Evolutionary conservation across 257 asterid species (phyloP).

Genomic region (Gentiana dahurica): DNA sequence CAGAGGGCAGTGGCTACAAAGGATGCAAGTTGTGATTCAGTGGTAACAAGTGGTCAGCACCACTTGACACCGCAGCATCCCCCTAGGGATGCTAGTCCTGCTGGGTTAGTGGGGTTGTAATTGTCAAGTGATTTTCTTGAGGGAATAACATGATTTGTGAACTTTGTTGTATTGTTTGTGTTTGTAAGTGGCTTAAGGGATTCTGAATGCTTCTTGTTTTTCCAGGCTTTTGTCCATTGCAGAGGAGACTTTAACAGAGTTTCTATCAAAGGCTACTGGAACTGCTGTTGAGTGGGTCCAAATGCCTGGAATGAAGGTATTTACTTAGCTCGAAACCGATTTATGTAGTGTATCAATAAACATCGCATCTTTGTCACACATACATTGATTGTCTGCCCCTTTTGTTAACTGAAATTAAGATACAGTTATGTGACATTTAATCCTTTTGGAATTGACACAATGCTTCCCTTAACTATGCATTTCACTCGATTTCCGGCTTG

Average conservation of each 20-base stretch:
- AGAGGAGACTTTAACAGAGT: conserved; percentile 94
- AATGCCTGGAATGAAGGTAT: conserved; percentile 99
- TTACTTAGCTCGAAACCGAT: background rate
- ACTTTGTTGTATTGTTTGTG: conserved; percentile 26
- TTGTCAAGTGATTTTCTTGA: conserved; percentile 41
- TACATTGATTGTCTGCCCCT: too few relatives aligned
- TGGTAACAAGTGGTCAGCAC: conserved; percentile 84
- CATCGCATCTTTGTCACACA: too few relatives aligned
- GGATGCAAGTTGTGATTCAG: conserved; percentile 88
- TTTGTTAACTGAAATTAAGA: too few relatives aligned
- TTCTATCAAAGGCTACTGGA: conserved; percentile 95
- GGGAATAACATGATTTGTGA: conserved; percentile 23
- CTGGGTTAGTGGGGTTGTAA: conserved; percentile 61
- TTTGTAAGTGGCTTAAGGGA: conserved; percentile 22
- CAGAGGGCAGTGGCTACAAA: conserved; percentile 62
- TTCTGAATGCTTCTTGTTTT: conserved; percentile 24
- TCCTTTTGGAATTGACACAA: too few relatives aligned
- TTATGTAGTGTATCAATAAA: too few relatives aligned
- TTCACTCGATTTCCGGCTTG: too few relatives aligned
- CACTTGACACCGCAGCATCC: conserved; percentile 82
- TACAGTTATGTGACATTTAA: too few relatives aligned
- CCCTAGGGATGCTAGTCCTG: conserved; percentile 97
- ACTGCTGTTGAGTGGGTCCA: conserved; percentile 99
- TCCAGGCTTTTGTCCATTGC: conserved; percentile 90
- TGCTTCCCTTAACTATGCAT: too few relatives aligned